Evolutionary conservation across 495 filamentous ascomycete genomes (phyloP), one percentile per base, ranked within the genome.

Genomic region (Astrothelium subdiscretum): DNA sequence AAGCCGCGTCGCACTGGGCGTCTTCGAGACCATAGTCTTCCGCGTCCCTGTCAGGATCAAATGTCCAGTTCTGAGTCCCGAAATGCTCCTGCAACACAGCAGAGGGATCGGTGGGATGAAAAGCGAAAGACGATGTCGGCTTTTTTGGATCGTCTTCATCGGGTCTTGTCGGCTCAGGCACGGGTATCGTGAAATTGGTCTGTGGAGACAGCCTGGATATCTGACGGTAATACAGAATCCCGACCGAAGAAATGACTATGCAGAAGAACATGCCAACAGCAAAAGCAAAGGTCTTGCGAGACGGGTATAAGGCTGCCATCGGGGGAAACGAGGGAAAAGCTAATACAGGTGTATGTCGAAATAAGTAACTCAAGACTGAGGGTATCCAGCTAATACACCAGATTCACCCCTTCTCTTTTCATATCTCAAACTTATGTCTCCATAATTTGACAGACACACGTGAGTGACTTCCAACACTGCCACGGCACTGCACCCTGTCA

Each of bases 1-100:
- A 71, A 20, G 68, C 68, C 15, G 32, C 59, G 26, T 38, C 24
- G 60, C 69, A 71, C 59, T 71, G 65, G 38, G 42, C 54, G 26
- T 66, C 63, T 38, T 31, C 65, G 3, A 71, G 57, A 10, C 62
- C 63, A 48, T 68, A 63, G 32, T 68, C 60, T 12, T 57, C 27
- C 10, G 27, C 59, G 44, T 71, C 66, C 18, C 63, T 59, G 2
- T 11, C 12, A 42, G 62, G 40, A 18, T 59, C 42, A 51, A 64
- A 70, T n/a, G 11, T 20, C 69, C 69, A 71, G 6, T 29, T 15
- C 15, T 54, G 22, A 20, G 3, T 54, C 8, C 24, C n/a, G 48
- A 20, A 15, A 15, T 15, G 20, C 5, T 48, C 43, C 5, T 15
- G 20, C 5, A 48, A 22, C 1, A 8, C 15, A 54, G 22, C 24